phyloP scores from a whole-genome alignment of 2,329 filamentous ascomycete genomes.

The Claviceps sp. region DNA sequence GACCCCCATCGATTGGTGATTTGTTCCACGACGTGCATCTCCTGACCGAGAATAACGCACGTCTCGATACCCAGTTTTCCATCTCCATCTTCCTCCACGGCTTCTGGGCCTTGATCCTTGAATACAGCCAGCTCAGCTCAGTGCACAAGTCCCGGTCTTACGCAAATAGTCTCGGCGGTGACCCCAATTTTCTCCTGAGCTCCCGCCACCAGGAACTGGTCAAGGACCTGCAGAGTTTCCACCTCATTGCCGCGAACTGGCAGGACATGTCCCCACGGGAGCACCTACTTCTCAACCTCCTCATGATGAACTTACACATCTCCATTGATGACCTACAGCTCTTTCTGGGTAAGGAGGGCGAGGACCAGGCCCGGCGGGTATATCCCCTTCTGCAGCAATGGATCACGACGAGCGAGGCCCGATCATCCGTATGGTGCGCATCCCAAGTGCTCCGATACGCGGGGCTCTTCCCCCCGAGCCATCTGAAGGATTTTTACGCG shows the following conservation, averaged over 20 bases:
- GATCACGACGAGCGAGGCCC: conserved; percentile 39
- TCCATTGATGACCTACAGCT: conserved; percentile 52
- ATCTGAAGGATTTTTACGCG: conserved; percentile 52
- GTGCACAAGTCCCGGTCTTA: conserved; percentile 35
- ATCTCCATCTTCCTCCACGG: conserved; percentile 50
- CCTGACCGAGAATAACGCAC: conserved; percentile 32
- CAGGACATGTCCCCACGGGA: conserved; percentile 32
- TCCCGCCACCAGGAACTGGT: conserved; percentile 50
- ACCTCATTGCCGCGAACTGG: conserved; percentile 28
- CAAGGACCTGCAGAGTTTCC: conserved; percentile 38
- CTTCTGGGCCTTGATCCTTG: conserved; percentile 52
- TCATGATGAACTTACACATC: conserved; percentile 51
- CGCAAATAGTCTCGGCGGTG: conserved; percentile 24
- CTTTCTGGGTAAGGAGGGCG: conserved; percentile 50
- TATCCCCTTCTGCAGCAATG: conserved; percentile 47
- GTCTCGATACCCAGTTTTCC: conserved; percentile 42
- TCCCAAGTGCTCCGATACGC: conserved; percentile 52
- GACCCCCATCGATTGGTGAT: conserved; percentile 39
- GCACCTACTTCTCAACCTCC: conserved; percentile 35
- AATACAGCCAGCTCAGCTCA: conserved; percentile 48
- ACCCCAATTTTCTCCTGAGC: conserved; percentile 32
- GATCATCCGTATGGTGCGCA: conserved; percentile 53
- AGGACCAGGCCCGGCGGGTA: conserved; percentile 47
- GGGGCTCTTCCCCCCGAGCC: conserved; percentile 35
- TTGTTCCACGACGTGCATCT: conserved; percentile 42